Evolutionary conservation across 2,329 filamentous ascomycete genomes (phyloP).

Genomic region (Cryphonectria japonica): DNA sequence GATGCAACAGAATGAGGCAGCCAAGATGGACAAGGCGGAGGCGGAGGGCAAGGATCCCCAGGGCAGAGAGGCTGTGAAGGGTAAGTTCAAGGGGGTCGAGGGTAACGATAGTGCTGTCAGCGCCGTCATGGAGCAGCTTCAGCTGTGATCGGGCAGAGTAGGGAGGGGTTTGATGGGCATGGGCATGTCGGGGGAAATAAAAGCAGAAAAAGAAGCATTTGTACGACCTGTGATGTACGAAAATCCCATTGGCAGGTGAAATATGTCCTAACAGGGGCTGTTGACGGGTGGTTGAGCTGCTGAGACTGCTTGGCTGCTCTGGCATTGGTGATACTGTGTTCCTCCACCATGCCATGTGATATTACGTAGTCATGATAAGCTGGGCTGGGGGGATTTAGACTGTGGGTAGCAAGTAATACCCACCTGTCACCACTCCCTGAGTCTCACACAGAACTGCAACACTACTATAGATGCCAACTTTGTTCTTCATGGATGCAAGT

Average conservation of each 20-base stretch:
- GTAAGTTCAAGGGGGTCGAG: background rate
- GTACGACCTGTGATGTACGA: background rate
- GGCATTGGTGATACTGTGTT: background rate
- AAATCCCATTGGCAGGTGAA: background rate
- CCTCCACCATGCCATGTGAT: background rate
- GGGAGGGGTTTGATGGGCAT: background rate
- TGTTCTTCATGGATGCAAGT: too few species aligned
- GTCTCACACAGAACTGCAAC: too few species aligned
- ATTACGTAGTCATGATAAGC: too few species aligned
- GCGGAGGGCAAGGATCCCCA: background rate
- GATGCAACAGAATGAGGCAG: background rate
- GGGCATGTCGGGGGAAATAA: background rate
- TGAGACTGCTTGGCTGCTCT: background rate
- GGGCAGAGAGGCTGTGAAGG: background rate
- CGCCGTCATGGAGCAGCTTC: slow-evolving; percentile 9
- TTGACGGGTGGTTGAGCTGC: background rate
- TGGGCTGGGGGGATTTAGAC: too few species aligned
- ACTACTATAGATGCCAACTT: too few species aligned
- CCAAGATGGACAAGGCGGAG: background rate
- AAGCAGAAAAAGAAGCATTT: background rate
- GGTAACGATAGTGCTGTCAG: background rate
- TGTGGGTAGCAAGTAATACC: background rate
- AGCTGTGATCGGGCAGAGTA: background rate
- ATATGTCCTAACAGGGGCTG: background rate
- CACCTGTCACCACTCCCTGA: background rate